Evolutionary conservation across 2,329 filamentous ascomycete species (phyloP), one percentile per base, ranked within the genome.

Genomic region (Paracoccidioides lutzii): DNA sequence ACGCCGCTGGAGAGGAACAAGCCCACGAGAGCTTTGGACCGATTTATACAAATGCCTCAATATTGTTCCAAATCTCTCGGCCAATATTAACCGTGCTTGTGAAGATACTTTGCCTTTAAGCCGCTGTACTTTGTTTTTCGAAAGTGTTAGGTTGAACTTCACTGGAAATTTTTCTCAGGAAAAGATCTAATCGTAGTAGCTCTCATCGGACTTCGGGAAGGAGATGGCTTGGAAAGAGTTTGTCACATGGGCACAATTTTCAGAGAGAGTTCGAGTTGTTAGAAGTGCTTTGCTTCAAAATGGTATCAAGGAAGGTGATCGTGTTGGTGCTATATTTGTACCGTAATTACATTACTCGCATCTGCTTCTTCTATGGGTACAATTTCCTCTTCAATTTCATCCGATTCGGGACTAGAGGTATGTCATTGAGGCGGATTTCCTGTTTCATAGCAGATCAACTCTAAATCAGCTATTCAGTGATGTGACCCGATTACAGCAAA

Each of bases 341-440:
- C 69, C 0, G 67, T 75, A 58, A 68, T 72, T 0, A 59, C 75
- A 5, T 73, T 73, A 52, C 66, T 75, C 46, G 73, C 72, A 8
- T 64, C 64, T 28, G 71, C 71, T 3, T 68, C 67, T 14, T 68
- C 67, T 14, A 69, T 75, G 30, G 73, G 72, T 4, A 73, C 71
- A 4, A 70, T 75, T 46, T 76, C 72, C 63, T 73, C 72, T 1
- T 72, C 66, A 9, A 73, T 75, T 58, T 65, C 67, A n/a, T 72
- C 73, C 1, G 73, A 75, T 61, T 65, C 75, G 52, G 73, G 73
- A 1, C 61, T 65, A 33, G 62, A 68, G 51, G 70, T 63, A 62
- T 54, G 53, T 3, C 2, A 10, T 32, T 45, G 45, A 4, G 41
- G 8, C 41, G 0, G 6, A 4, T 7, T 12, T 35, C 43, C 41